Evolutionary conservation across 371 early-diverging fungal species (phyloP).

Genomic region (Mortierella sp.): DNA sequence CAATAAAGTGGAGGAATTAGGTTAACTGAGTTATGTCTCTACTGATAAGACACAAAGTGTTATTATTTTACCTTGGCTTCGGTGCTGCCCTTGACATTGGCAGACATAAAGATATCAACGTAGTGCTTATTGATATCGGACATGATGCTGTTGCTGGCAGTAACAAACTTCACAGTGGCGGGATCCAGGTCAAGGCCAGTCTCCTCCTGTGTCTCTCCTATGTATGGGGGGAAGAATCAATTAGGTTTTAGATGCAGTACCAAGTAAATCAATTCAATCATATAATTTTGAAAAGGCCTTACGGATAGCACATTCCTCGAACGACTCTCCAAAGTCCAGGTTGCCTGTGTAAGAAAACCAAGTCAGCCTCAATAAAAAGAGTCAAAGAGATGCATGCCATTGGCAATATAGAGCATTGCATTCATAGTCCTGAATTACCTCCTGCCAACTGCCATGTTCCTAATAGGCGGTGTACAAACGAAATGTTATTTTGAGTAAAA

Average conservation of each 20-base stretch:
- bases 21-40: neutral
- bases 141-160: conserved; percentile 74
- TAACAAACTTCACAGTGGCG: conserved; percentile 54
- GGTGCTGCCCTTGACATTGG: conserved; percentile 43
- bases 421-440: conserved; percentile 24
- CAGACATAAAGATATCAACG: conserved; percentile 72
- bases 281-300: conserved; percentile 5
- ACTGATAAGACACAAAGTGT: neutral
- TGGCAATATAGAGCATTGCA: too few relatives aligned
- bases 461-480: conserved; percentile 2
- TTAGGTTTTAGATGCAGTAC: too few relatives aligned
- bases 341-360: conserved; percentile 55
- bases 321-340: conserved; percentile 71
- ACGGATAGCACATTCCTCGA: conserved; percentile 71
- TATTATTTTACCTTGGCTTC: conserved; percentile 21
- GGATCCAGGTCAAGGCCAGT: conserved; percentile 63
- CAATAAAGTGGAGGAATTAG: neutral
- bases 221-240: neutral
- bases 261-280: neutral
- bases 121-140: conserved; percentile 67
- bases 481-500: neutral
- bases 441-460: conserved; percentile 73
- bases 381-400: neutral
- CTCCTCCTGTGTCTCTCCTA: conserved; percentile 72
- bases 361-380: neutral